These are phyloP conservation scores for Flueggea neowawraea DNA, from an alignment of 441 rosid genomes.

Conservation along the genomic window DNA sequence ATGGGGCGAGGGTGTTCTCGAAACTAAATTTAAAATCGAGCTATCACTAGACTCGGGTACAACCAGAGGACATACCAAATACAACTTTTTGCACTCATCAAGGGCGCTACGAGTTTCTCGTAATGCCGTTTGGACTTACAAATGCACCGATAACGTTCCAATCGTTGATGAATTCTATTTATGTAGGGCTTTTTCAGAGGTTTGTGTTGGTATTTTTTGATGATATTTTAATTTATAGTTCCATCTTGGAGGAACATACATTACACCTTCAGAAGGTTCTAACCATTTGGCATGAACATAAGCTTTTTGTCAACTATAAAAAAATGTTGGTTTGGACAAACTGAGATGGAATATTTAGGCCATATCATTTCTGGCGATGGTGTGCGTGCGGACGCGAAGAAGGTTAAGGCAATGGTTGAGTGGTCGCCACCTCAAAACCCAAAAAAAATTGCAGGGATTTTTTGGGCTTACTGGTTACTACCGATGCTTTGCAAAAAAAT, in stretches of 20 bases:
- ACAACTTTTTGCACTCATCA: background rate
- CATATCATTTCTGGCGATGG: background rate
- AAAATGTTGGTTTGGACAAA: background rate
- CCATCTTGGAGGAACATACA: background rate
- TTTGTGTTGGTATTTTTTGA: too few species aligned
- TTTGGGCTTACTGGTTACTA: constrained; percentile 1
- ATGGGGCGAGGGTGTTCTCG: background rate
- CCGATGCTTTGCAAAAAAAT: background rate
- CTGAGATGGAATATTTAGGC: background rate
- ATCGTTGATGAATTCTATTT: background rate
- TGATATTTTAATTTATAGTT: too few species aligned
- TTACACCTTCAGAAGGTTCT: background rate
- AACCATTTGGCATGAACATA: background rate
- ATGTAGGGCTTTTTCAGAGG: background rate
- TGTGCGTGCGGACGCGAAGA: background rate
- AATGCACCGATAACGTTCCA: background rate
- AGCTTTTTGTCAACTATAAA: background rate
- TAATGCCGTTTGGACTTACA: too few species aligned
- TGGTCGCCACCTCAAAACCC: background rate
- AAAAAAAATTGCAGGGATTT: background rate
- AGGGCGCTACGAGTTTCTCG: background rate
- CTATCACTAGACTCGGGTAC: background rate
- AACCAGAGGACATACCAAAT: background rate
- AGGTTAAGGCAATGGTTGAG: background rate
- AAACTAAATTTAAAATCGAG: background rate